Percentiles rank a stretch among this genome's conserved stretches.
Evolutionary conservation across 2,329 filamentous ascomycete genomes (phyloP).

Genomic region (Aschersonia sp.): DNA sequence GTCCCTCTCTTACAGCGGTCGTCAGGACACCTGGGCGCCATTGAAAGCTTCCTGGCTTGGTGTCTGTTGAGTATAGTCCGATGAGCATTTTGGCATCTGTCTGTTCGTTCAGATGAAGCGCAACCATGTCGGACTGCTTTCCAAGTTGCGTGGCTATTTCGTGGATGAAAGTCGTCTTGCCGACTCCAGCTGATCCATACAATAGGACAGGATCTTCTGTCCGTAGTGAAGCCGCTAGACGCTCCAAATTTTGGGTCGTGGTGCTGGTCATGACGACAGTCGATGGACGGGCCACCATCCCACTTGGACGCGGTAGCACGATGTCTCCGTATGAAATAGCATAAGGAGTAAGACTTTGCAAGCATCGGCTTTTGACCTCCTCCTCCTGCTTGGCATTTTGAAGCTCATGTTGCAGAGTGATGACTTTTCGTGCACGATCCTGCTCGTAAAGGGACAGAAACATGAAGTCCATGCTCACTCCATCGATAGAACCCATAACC

Average conservation of each 20-base stretch:
- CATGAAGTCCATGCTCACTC: constrained; percentile 58
- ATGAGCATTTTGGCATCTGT: constrained; percentile 95
- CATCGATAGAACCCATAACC: constrained; percentile 62
- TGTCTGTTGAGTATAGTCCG: constrained; percentile 82
- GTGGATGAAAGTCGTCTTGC: constrained; percentile 78
- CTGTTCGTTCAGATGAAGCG: constrained; percentile 92
- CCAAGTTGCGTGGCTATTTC: constrained; percentile 70
- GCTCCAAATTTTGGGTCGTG: constrained; percentile 55
- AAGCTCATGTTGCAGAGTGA: constrained; percentile 25
- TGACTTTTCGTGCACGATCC: constrained; percentile 31
- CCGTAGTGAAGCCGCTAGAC: constrained; percentile 53
- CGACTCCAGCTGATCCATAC: constrained; percentile 69
- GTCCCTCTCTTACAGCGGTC: constrained; percentile 81
- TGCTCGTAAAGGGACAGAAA: constrained; percentile 52
- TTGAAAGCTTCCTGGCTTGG: constrained; percentile 73
- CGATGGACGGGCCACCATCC: constrained; percentile 29
- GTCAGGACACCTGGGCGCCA: constrained; percentile 91
- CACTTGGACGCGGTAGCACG: constrained; percentile 50
- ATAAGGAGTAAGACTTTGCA: constrained; percentile 39
- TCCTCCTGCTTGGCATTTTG: constrained; percentile 8
- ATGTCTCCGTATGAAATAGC: constrained; percentile 52
- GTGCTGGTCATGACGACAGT: constrained; percentile 56
- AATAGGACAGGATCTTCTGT: constrained; percentile 60
- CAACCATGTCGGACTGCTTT: constrained; percentile 72
- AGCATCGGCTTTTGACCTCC: constrained; percentile 4